phyloP scores from a whole-genome alignment of 2,329 filamentous ascomycete species.

The Alternaria hordeiaustralica region DNA sequence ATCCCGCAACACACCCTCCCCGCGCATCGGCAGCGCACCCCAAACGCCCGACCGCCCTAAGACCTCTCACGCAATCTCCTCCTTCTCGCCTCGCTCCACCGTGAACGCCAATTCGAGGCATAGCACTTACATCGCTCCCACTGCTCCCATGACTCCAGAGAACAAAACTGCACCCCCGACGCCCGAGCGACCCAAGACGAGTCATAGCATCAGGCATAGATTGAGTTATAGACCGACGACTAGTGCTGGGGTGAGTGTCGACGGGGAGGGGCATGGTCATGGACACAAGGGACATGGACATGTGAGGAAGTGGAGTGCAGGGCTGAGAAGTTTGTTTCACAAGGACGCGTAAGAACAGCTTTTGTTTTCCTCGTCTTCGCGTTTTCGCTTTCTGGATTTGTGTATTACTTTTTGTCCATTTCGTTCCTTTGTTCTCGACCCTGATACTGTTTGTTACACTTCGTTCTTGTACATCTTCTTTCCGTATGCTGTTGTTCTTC shows the following conservation, averaged over 20 bases:
- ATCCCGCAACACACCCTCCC: neutral
- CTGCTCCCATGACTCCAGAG: neutral
- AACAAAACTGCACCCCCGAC: slow-evolving; percentile 10
- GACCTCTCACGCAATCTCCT: neutral
- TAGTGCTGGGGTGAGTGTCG: slow-evolving; percentile 1
- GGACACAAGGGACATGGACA: slow-evolving; percentile 4
- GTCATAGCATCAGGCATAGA: slow-evolving; percentile 5
- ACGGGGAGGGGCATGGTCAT: too few relatives aligned
- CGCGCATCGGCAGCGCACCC: neutral
- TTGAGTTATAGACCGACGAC: slow-evolving; percentile 14
- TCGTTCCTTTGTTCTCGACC: too few relatives aligned
- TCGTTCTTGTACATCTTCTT: too few relatives aligned
- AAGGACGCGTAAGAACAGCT: neutral
- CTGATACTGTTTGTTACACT: too few relatives aligned
- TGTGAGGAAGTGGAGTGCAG: slow-evolving; percentile 30
- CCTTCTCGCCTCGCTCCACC: slow-evolving; percentile 2
- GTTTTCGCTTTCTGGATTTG: neutral
- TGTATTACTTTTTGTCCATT: too few relatives aligned
- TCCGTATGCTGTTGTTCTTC: neutral
- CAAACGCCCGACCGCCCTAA: slow-evolving; percentile 10
- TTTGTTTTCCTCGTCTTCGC: neutral
- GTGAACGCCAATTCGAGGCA: neutral
- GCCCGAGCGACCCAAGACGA: slow-evolving; percentile 22
- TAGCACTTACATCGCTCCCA: slow-evolving; percentile 1
- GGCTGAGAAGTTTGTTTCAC: slow-evolving; percentile 30